Evolutionary conservation across 164 flowering plant genomes (phyloP), one percentile per base, ranked within the genome.

Genomic region (Berberis thunbergii): DNA sequence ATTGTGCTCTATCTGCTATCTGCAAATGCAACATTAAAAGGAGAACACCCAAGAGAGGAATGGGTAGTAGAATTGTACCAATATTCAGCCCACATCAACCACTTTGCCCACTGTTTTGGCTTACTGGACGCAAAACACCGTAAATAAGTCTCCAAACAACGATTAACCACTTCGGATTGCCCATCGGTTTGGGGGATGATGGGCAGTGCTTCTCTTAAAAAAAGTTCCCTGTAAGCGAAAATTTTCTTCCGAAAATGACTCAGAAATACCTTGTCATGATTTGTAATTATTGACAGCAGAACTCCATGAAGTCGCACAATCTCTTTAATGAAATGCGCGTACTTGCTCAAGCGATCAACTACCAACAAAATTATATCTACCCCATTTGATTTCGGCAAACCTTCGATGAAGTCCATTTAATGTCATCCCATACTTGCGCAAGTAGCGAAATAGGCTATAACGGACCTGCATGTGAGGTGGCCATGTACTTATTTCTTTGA

Each of bases 221-320:
- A 26, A 26, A 26, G 26, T 26, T 26, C 26, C 26, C 26, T 26
- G 26, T 26, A 54, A 10, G 2, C 41, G 9, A 46, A 60, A 67
- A 6, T 42, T 54, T 6, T 42, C 59, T 43, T 42, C 64, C 39
- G 60, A 10, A 61, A 67, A 11, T n/a, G 2, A 26, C 64, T 68
- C 10, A 44, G 6, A 55, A 68, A 68, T 3, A 57, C 43, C 42
- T 41, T 50, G 42, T 56, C 70, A 2, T 3, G n/a, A 43, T 67
- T 53, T 38, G n/a, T 13, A 5, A 67, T 45, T 11, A 67, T 67
- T 12, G 65, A n/a, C 8, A 2, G 6, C 1, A 60, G 70, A 11
- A 67, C 7, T 5, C 59, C 70, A 45, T 67, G 59, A 7, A 67
- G 39, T 7, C 45, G 41, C 10, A 41, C 4, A 6, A 67, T 6